Percentiles rank a stretch among this genome's conserved stretches.
These are phyloP conservation scores for Sclerotinia nivalis DNA, from an alignment of 2,329 filamentous ascomycete genomes.

Conservation along the genomic window DNA sequence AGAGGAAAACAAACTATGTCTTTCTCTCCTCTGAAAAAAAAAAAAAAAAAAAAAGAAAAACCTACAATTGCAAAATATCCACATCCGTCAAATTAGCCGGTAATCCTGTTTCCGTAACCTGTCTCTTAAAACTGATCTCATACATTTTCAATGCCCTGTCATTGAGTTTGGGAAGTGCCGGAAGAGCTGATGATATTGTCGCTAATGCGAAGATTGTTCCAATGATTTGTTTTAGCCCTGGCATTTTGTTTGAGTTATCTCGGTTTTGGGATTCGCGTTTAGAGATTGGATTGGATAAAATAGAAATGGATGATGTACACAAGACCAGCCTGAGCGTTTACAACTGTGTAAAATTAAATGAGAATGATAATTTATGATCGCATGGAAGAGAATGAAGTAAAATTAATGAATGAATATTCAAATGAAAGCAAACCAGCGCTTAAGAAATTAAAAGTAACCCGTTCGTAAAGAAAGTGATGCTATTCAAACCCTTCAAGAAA, in stretches of 20 bases:
- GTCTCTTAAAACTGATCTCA: constrained; percentile 31
- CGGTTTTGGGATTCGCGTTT: background rate
- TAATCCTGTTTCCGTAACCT: constrained; percentile 39
- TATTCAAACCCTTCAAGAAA: background rate
- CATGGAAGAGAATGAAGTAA: constrained; percentile 31
- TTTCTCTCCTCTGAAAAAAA: background rate
- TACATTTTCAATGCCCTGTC: constrained; percentile 33
- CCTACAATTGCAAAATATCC: constrained; percentile 56
- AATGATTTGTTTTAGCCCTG: constrained; percentile 38
- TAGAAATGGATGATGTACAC: constrained; percentile 27
- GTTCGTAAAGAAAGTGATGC: background rate
- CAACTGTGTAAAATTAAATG: constrained; percentile 22
- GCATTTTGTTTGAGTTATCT: constrained; percentile 32
- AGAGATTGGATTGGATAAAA: background rate
- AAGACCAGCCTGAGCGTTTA: constrained; percentile 41
- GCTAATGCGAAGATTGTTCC: constrained; percentile 36
- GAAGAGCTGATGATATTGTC: constrained; percentile 35
- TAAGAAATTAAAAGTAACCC: constrained; percentile 27
- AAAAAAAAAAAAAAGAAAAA: constrained; percentile 4
- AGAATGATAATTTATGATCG: constrained; percentile 13
- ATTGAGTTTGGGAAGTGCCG: constrained; percentile 37
- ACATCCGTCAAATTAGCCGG: constrained; percentile 49
- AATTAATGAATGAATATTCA: constrained; percentile 22
- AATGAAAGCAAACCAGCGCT: constrained; percentile 42
- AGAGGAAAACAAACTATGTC: background rate